These are phyloP conservation scores for Pascua guehoae DNA, from an alignment of 1,284 basidiomycete species.

Conservation along the genomic window DNA sequence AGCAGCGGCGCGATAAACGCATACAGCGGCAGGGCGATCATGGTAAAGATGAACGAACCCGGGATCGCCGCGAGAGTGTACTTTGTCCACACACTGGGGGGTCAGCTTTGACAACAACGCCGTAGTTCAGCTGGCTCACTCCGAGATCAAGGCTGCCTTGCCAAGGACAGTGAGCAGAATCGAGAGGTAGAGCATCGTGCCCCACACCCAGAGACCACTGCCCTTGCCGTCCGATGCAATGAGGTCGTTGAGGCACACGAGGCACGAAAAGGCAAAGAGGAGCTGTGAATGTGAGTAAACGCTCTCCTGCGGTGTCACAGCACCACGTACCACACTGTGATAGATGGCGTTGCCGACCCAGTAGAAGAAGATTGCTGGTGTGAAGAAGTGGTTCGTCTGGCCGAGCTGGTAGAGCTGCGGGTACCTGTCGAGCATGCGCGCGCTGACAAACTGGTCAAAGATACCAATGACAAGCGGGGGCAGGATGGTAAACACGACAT, in stretches of 20 bases:
- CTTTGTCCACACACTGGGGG: slow-evolving; percentile 89
- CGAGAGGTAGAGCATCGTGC: slow-evolving; percentile 86
- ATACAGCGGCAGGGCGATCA: slow-evolving; percentile 89
- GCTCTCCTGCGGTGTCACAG: no score
- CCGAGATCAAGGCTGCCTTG: slow-evolving; percentile 94
- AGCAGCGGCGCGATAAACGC: slow-evolving; percentile 75
- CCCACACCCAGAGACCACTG: slow-evolving; percentile 97
- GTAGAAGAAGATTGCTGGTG: slow-evolving; percentile 85
- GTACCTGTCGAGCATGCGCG: slow-evolving; percentile 92
- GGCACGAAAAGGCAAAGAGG: slow-evolving; percentile 79
- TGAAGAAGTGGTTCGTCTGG: slow-evolving; percentile 88
- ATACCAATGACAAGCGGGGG: slow-evolving; percentile 96
- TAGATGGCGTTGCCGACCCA: slow-evolving; percentile 94
- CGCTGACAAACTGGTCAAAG: slow-evolving; percentile 96
- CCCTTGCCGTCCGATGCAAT: slow-evolving; percentile 75
- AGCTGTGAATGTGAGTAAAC: slow-evolving; percentile 53
- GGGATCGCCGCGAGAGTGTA: slow-evolving; percentile 96
- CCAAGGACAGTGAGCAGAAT: slow-evolving; percentile 93
- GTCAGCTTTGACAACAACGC: neutral
- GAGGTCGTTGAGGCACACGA: slow-evolving; percentile 87
- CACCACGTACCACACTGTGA: slow-evolving; percentile 73
- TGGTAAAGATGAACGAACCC: slow-evolving; percentile 92
- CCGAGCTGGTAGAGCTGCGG: slow-evolving; percentile 93
- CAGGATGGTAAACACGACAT: slow-evolving; percentile 88
- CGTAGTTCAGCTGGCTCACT: slow-evolving; percentile 60